Evolutionary conservation across 2,329 filamentous ascomycete species (phyloP).

Genomic region (Graphilbum sp.): DNA sequence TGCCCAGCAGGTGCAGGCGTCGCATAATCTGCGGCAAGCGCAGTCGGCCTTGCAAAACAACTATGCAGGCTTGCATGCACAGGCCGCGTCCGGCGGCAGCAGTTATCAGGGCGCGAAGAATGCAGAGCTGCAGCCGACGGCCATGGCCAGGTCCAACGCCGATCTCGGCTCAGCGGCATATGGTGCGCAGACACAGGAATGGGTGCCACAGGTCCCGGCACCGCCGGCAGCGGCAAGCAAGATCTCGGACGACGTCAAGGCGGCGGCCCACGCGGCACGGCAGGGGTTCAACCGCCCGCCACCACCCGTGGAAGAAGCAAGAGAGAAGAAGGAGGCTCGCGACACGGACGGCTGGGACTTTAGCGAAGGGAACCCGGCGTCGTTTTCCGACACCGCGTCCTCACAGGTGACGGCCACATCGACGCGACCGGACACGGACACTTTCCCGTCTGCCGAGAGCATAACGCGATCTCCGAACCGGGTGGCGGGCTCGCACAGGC

Average conservation of each 20-base stretch:
- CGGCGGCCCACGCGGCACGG: background rate
- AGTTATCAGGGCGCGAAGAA: slow-evolving; percentile 18
- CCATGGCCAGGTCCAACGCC: slow-evolving; percentile 36
- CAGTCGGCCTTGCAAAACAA: slow-evolving; percentile 36
- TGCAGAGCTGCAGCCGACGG: slow-evolving; percentile 24
- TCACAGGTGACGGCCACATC: slow-evolving; percentile 21
- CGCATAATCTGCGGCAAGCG: slow-evolving; percentile 17
- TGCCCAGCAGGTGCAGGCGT: slow-evolving; percentile 9
- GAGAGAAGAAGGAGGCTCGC: slow-evolving; percentile 28
- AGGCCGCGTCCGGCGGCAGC: slow-evolving; percentile 19
- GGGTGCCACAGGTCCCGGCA: slow-evolving; percentile 11
- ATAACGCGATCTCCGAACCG: slow-evolving; percentile 67
- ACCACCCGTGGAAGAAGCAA: slow-evolving; percentile 19
- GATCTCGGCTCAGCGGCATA: slow-evolving; percentile 15
- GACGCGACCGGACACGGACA: slow-evolving; percentile 70
- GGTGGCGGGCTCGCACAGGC: slow-evolving; percentile 50
- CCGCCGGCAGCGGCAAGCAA: background rate
- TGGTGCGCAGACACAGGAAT: slow-evolving; percentile 16
- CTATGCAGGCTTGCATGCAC: slow-evolving; percentile 33
- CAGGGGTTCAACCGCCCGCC: slow-evolving; percentile 3
- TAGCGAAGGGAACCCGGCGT: slow-evolving; percentile 50
- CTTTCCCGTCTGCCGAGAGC: slow-evolving; percentile 69
- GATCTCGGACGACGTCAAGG: background rate
- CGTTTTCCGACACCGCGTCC: slow-evolving; percentile 34
- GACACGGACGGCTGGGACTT: slow-evolving; percentile 84